Conservation (phyloP, 441 rosid genomes). For the Populus hybrid region DNA sequence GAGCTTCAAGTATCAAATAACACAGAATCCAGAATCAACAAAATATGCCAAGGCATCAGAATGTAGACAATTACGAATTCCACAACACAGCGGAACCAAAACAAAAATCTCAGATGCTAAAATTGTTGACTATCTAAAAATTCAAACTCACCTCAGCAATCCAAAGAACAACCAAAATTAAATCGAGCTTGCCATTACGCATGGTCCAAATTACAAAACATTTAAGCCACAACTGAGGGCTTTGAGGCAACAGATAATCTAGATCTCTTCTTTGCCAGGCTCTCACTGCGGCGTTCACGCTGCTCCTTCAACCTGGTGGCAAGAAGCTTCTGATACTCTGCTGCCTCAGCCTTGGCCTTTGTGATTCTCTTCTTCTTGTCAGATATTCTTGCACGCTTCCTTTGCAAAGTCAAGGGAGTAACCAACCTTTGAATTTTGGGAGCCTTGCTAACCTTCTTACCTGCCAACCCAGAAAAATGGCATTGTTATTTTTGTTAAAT, state of each 20-base stretch:
- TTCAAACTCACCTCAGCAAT: constrained; percentile 9
- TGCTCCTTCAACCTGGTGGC: constrained; percentile 51
- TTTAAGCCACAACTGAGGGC: constrained; percentile 37
- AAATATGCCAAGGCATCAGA: background rate
- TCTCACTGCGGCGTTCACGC: constrained; percentile 46
- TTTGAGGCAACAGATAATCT: constrained; percentile 46
- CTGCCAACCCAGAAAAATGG: constrained; percentile 13
- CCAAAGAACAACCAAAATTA: constrained; percentile 21
- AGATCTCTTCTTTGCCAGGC: constrained; percentile 50
- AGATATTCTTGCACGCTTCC: constrained; percentile 46
- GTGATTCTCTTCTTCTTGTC: constrained; percentile 46
- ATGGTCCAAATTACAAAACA: constrained; percentile 5
- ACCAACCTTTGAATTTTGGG: constrained; percentile 51
- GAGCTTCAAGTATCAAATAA: too few relatives aligned
- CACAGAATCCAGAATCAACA: too few relatives aligned
- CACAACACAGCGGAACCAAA: background rate
- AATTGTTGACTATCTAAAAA: background rate
- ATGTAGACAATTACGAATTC: background rate
- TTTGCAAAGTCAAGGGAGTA: constrained; percentile 47
- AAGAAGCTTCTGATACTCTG: constrained; percentile 45
- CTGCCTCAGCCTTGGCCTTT: constrained; percentile 48
- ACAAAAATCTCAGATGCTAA: constrained; percentile 12
- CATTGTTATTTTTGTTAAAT: background rate
- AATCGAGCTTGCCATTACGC: constrained; percentile 16
- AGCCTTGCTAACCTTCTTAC: constrained; percentile 46